Conservation (phyloP, 495 filamentous ascomycete genomes). For the Niebla homalea region DNA sequence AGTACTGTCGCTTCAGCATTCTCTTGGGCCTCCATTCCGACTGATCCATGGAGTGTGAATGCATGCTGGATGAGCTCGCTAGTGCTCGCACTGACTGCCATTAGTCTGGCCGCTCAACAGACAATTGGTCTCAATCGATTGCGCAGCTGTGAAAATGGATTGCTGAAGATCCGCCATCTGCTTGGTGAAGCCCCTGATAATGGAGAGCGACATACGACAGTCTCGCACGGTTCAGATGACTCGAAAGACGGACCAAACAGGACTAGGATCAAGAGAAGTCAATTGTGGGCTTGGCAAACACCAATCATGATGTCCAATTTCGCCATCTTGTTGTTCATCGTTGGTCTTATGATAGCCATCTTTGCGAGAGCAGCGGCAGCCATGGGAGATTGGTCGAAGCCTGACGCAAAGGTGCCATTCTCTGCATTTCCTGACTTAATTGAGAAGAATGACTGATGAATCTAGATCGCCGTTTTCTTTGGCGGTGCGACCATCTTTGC, state of each 20-base stretch:
- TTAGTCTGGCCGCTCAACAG: constrained; percentile 10
- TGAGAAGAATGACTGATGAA: not conserved
- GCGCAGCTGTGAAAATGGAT: constrained; percentile 1
- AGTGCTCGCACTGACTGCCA: constrained; percentile 5
- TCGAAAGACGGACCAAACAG: not conserved
- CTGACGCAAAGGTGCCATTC: not conserved
- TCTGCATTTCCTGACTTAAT: not conserved
- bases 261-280: constrained; percentile 3
- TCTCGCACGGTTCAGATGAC: not conserved
- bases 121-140: constrained; percentile 8
- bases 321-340: constrained; percentile 4
- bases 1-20: constrained; percentile 9
- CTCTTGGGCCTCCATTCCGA: constrained; percentile 1
- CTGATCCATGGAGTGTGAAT: constrained; percentile 3
- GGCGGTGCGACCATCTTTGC: constrained; percentile 2
- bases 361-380: not conserved
- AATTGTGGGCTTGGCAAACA: constrained; percentile 10
- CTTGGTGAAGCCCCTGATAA: not conserved
- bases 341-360: constrained; percentile 8
- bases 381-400: not conserved
- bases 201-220: not conserved
- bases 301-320: constrained; percentile 5
- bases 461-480: constrained; percentile 8
- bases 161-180: constrained; percentile 4
- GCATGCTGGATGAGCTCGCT: constrained; percentile 11